Evolutionary conservation across 495 filamentous ascomycete species (phyloP), one percentile per base, ranked within the genome.

Genomic region (Diplogelasinospora grovesii): DNA sequence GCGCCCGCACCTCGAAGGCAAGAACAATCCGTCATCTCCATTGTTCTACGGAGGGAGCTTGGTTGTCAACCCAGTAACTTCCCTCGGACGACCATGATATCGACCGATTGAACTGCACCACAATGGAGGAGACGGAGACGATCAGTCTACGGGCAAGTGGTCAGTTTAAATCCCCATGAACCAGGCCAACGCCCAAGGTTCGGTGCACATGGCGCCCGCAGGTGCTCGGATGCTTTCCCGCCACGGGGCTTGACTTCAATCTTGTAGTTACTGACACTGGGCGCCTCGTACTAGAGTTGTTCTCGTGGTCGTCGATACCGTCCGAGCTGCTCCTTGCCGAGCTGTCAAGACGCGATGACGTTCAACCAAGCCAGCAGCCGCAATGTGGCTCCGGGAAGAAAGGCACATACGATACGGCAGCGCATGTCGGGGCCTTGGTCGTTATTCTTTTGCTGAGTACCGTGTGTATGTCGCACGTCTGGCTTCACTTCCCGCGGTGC

Each of bases 341-440:
- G 51, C 60, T 79, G 24, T 54, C 56, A 37, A 55, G 59, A 53
- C 65, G 75, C 54, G 58, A 56, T 29, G 49, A 43, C 15, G 55
- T 10, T 7, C 6, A 8, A 7, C 3, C 8, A 6, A 35, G 15
- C 7, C 8, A 4, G 53, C 34, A 53, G 34, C 74, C 80, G 30
- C 54, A 66, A 25, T 87, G 83, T 57, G 82, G 82, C 34, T 84
- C 82, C 3, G 68, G 65, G 8, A 60, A 74, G 24, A 60, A 52
- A 37, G 81, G 79, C 36, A 60, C 59, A 21, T 87, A 85, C 55
- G 78, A 86, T 46, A 82, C 75, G 2, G 60, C 77, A 0, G 54
- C 82, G 16, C 86, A 89, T 59, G 79, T 89, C 29, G 75, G 81
- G 56, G 86, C 85, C n/a, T 65, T 92, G 20, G 72, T 89, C 53